A percentile compares a stretch with the other conserved stretches of the same genome.
phyloP scores from a whole-genome alignment of 1,284 basidiomycete genomes.

The Ceratobasidium sp. region DNA sequence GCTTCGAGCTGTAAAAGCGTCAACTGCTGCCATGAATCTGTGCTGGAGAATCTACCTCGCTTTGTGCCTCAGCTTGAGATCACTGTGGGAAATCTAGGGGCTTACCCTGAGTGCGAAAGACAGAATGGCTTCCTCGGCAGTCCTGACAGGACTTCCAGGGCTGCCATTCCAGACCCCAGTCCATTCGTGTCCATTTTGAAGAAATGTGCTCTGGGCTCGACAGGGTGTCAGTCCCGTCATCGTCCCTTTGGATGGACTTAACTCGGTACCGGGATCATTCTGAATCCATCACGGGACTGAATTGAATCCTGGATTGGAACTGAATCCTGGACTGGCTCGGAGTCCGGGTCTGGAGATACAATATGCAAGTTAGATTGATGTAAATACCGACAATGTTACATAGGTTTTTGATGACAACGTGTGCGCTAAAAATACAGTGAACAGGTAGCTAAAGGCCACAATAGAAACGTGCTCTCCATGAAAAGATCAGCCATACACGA shows the following conservation, averaged over 20 bases:
- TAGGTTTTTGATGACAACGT: too few relatives aligned
- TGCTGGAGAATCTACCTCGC: slow-evolving; percentile 66
- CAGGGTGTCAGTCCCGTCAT: neutral
- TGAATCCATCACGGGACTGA: neutral
- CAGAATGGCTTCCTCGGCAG: neutral
- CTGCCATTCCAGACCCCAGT: neutral
- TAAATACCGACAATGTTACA: too few relatives aligned
- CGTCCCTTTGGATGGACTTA: neutral
- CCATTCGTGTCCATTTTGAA: neutral
- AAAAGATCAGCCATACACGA: neutral
- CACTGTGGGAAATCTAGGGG: slow-evolving; percentile 4
- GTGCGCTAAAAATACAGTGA: too few relatives aligned
- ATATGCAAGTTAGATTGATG: too few relatives aligned
- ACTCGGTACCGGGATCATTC: neutral
- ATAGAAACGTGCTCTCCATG: neutral
- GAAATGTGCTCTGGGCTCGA: neutral
- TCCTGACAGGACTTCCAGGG: neutral
- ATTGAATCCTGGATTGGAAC: neutral
- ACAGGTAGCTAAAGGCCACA: neutral
- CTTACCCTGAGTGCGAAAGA: neutral
- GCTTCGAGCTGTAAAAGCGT: neutral
- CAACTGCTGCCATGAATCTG: slow-evolving; percentile 50
- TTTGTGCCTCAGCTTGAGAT: slow-evolving; percentile 63
- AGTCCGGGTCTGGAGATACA: neutral
- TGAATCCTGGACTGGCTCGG: neutral